phyloP scores from a whole-genome alignment of 192 early-diverging fungal species.

The Coemansia sp. region DNA sequence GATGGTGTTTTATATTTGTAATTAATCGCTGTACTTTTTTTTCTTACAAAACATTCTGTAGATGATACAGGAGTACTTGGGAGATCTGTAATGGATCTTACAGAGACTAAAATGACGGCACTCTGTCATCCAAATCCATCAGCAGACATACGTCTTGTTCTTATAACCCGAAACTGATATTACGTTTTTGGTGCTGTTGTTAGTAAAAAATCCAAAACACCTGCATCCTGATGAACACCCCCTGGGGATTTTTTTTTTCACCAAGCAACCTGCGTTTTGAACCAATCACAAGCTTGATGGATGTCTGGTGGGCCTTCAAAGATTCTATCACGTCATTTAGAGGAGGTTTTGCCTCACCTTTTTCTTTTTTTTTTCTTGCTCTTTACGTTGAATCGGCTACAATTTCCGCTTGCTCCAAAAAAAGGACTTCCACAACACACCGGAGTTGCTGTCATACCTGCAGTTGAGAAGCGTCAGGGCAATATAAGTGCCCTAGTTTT shows the following conservation, averaged over 20 bases:
- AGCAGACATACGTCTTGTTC: constrained; percentile 41
- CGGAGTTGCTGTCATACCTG: background rate
- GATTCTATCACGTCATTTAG: background rate
- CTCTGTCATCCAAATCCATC: constrained; percentile 38
- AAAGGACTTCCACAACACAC: background rate
- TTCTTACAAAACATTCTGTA: constrained; percentile 1
- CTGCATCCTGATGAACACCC: constrained; percentile 1
- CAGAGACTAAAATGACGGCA: constrained; percentile 30
- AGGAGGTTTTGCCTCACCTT: background rate
- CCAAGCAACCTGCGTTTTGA: background rate
- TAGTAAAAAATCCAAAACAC: background rate
- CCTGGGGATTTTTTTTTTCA: background rate
- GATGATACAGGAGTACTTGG: constrained; percentile 42
- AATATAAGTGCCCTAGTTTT: background rate
- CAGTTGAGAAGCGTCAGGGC: background rate
- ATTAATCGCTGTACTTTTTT: background rate
- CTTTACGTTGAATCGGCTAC: background rate
- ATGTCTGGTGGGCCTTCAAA: background rate
- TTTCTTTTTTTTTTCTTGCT: background rate
- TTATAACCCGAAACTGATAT: constrained; percentile 43
- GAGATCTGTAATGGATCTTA: constrained; percentile 46
- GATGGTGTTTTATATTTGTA: background rate
- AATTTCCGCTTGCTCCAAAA: background rate
- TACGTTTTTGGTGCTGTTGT: background rate
- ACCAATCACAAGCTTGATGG: background rate